Conservation (phyloP, 2,329 filamentous ascomycete species). For the Xylariaceae sp. region DNA sequence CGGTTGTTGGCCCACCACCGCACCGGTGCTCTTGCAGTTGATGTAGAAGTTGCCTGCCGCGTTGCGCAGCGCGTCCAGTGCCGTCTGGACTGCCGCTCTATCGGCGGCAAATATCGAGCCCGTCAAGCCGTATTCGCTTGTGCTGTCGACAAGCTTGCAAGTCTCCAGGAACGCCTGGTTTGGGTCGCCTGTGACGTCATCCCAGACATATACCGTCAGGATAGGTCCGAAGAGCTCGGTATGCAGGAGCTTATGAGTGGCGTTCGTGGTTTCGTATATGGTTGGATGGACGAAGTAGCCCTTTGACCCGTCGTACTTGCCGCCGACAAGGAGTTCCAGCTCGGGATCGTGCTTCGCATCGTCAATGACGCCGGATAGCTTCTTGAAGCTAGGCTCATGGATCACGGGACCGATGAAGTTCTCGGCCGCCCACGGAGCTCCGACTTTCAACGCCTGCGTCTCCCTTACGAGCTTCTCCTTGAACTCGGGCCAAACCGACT, state of each 20-base stretch:
- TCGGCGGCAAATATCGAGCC: constrained; percentile 71
- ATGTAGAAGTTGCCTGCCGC: constrained; percentile 80
- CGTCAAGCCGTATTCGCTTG: constrained; percentile 72
- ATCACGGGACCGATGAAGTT: constrained; percentile 89
- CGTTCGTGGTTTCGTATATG: constrained; percentile 69
- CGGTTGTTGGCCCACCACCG: constrained; percentile 67
- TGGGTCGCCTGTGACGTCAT: constrained; percentile 51
- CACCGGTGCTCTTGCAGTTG: constrained; percentile 75
- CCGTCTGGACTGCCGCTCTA: constrained; percentile 57
- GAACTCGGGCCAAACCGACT: constrained; percentile 69
- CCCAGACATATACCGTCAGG: constrained; percentile 65
- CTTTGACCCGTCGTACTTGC: constrained; percentile 69
- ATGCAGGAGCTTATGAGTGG: constrained; percentile 66
- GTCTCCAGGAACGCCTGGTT: constrained; percentile 51
- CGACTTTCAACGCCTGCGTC: constrained; percentile 64
- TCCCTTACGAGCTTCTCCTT: constrained; percentile 62
- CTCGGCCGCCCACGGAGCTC: constrained; percentile 60
- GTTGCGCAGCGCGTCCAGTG: constrained; percentile 66
- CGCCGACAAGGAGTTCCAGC: constrained; percentile 68
- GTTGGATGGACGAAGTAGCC: constrained; percentile 84
- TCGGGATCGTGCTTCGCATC: constrained; percentile 69
- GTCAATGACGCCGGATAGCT: constrained; percentile 71
- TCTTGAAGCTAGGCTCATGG: constrained; percentile 75
- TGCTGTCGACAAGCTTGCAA: constrained; percentile 62
- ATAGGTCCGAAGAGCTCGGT: constrained; percentile 64